Evolutionary conservation across 2,329 filamentous ascomycete genomes (phyloP).

Genomic region (Xylariales sp.): DNA sequence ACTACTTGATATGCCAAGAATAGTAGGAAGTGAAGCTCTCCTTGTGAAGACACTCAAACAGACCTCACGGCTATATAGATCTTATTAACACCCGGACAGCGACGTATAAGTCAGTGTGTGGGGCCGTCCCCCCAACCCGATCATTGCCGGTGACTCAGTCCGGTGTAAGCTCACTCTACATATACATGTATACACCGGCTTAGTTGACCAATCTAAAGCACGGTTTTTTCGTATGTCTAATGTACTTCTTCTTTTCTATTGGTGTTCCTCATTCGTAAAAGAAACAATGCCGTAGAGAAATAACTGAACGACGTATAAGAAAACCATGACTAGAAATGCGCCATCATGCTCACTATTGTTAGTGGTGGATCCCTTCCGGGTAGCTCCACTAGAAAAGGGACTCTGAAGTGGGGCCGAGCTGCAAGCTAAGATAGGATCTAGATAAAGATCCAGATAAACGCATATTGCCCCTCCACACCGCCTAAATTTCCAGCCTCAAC

Average conservation of each 20-base stretch:
- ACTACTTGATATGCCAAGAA: neutral
- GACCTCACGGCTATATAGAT: neutral
- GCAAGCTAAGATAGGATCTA: conserved; percentile 12
- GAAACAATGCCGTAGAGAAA: too few species aligned
- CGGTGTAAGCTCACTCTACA: neutral
- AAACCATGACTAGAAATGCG: too few species aligned
- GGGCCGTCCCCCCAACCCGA: conserved; percentile 14
- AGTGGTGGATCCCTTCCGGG: too few species aligned
- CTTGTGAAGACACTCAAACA: neutral
- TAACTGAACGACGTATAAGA: too few species aligned
- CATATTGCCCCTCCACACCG: conserved; percentile 35
- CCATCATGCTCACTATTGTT: too few species aligned
- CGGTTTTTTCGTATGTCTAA: too few species aligned
- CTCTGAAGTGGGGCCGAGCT: conserved; percentile 6
- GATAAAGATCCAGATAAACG: conserved; percentile 25
- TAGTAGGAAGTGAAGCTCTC: neutral
- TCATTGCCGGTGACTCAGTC: conserved; percentile 30
- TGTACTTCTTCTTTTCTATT: too few species aligned
- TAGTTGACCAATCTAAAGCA: too few species aligned
- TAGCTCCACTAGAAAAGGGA: too few species aligned
- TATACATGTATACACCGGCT: too few species aligned
- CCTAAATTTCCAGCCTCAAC: conserved; percentile 32
- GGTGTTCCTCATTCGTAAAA: too few species aligned
- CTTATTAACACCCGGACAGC: neutral
- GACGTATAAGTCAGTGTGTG: conserved; percentile 10